Evolutionary conservation across 129 eudicot species (phyloP), one percentile per base, ranked within the genome.

Genomic region (Erigeron canadensis): DNA sequence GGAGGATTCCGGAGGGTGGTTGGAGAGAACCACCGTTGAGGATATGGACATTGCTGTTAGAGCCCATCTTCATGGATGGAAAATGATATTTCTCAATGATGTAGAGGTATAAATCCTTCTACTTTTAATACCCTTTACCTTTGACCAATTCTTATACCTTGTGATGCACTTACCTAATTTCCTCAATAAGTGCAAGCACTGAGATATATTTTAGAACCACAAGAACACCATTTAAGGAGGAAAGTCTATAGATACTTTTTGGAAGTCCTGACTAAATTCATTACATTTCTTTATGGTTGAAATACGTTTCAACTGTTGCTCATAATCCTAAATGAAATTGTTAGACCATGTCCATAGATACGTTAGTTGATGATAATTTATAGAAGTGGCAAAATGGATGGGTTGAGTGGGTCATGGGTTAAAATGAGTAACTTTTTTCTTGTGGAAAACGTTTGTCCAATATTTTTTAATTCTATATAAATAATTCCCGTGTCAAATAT

Each of bases 1-100:
- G 44, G 86, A 83, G 51, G 91, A 86, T 10, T 86, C 88, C 1
- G 88, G 88, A 10, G 86, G 91, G 34, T 86, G 86, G 91, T 77
- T 86, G 28, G 88, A 86, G 60, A 77, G 91, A 55, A 86, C 87
- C 10, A 74, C 84, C 1, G 84, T 83, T 21, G 87, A 83, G 67
- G 87, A 83, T 71, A 83, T 83, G 87, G 87, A 80, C 55, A 79
- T 83, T 48, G 87, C 87, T 6, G 84, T 83, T 55, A 75, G 84
- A 50, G 87, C 87, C 62, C 91, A 86, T 71, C 84, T 86, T 64
- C 56, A 80, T 56, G 87, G 91, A 7, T 86, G 86, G 91, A 83
- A 83, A 74, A 83, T 86, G 80, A 75, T 86, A 17, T 86, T 58
- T 69, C 85, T 86, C 45, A 86, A 83, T 39, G 91, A 86, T 80